Percentiles rank a stretch among this genome's conserved stretches.
phyloP scores from a whole-genome alignment of 2,329 filamentous ascomycete genomes.

The Monosporascus sp. region DNA sequence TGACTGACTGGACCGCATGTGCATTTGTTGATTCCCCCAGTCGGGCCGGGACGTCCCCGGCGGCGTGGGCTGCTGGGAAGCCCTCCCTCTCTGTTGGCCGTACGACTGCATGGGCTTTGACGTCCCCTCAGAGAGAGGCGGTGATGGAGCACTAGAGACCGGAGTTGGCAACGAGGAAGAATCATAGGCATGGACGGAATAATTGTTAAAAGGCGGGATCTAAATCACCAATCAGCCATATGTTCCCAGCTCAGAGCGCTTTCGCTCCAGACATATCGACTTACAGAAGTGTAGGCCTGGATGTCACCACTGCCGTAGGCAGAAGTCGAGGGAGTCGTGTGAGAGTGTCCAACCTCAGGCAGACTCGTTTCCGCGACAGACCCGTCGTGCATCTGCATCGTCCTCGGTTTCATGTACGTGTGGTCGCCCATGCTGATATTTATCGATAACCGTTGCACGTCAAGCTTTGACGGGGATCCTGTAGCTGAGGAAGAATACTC shows the following conservation, averaged over 20 bases:
- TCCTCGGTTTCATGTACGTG: slow-evolving; percentile 16
- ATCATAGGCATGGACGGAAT: slow-evolving; percentile 33
- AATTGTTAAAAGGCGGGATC: slow-evolving; percentile 34
- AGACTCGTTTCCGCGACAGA: slow-evolving; percentile 15
- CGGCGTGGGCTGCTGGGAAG: slow-evolving; percentile 41
- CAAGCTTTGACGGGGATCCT: slow-evolving; percentile 11
- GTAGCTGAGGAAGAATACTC: slow-evolving; percentile 6
- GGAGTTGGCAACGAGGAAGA: slow-evolving; percentile 43
- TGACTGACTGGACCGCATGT: slow-evolving; percentile 35
- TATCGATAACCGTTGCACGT: slow-evolving; percentile 7
- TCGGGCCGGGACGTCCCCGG: slow-evolving; percentile 44
- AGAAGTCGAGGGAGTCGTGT: slow-evolving; percentile 17
- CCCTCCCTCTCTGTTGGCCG: slow-evolving; percentile 29
- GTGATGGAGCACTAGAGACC: slow-evolving; percentile 44
- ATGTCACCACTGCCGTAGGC: slow-evolving; percentile 22
- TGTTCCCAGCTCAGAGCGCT: slow-evolving; percentile 1
- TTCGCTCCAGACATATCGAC: slow-evolving; percentile 5
- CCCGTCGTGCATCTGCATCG: slow-evolving; percentile 17
- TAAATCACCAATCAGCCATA: slow-evolving; percentile 17
- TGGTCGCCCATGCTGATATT: slow-evolving; percentile 22
- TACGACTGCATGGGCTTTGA: slow-evolving; percentile 37
- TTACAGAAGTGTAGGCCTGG: slow-evolving; percentile 22
- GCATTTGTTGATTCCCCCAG: slow-evolving; percentile 38
- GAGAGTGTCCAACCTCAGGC: slow-evolving; percentile 13
- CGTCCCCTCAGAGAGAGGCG: slow-evolving; percentile 38